These are phyloP conservation scores for Apiotrichum veenhuisii DNA, from an alignment of 1,284 basidiomycete genomes.

Conservation along the genomic window DNA sequence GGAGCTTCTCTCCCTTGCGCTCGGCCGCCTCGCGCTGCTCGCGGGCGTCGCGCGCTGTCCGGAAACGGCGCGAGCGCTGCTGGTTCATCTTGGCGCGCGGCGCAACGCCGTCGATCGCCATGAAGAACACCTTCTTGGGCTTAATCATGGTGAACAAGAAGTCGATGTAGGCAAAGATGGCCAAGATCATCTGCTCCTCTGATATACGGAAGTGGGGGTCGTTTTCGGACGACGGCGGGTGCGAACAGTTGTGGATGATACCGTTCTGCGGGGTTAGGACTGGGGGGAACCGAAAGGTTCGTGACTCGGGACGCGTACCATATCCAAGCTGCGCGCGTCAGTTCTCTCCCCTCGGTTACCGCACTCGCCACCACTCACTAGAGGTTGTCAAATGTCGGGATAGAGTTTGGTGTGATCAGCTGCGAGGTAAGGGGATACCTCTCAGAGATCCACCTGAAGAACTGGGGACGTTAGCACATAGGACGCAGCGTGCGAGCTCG, in stretches of 20 bases:
- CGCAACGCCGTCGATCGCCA: constrained; percentile 97
- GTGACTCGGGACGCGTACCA: constrained; percentile 21
- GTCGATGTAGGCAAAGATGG: constrained; percentile 96
- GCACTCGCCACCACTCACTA: constrained; percentile 35
- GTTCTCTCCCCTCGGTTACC: not conserved
- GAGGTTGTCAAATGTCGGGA: constrained; percentile 52
- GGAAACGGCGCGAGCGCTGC: constrained; percentile 88
- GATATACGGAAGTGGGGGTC: constrained; percentile 92
- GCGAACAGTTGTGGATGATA: constrained; percentile 92
- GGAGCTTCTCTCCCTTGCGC: constrained; percentile 82
- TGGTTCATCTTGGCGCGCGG: constrained; percentile 99
- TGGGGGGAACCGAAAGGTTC: not conserved
- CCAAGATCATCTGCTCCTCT: constrained; percentile 95
- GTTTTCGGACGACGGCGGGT: constrained; percentile 59
- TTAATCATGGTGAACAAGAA: constrained; percentile 96
- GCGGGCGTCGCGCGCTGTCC: constrained; percentile 88
- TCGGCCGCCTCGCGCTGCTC: constrained; percentile 83
- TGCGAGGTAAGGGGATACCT: constrained; percentile 98
- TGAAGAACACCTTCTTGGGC: constrained; percentile 93
- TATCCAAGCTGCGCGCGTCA: constrained; percentile 30
- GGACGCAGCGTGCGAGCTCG: not conserved
- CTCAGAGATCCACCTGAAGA: constrained; percentile 65
- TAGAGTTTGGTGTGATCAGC: constrained; percentile 86
- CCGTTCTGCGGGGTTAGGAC: constrained; percentile 69
- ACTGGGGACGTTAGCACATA: constrained; percentile 38